phyloP scores from a whole-genome alignment of 768 basidiomycete species.

The Lactarius hatsudake region DNA sequence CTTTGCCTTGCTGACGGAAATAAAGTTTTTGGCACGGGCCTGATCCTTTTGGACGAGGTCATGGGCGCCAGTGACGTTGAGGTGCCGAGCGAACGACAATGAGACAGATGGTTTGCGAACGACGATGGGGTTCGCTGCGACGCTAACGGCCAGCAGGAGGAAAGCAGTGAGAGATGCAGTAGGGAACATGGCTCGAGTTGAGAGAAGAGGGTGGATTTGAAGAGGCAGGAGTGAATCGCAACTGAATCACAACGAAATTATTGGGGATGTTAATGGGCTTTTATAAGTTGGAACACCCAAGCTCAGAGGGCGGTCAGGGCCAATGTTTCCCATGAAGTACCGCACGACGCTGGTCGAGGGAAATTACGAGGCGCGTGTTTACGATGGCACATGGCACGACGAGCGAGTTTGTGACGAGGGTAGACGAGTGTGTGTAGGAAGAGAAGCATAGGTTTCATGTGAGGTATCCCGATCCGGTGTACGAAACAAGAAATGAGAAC shows the following conservation, averaged over 20 bases:
- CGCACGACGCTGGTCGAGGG: not conserved
- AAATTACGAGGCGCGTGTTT: not conserved
- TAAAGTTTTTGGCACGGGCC: slow-evolving; percentile 46
- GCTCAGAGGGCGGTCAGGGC: not conserved
- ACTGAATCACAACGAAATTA: slow-evolving; percentile 11
- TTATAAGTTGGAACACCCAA: too few relatives aligned
- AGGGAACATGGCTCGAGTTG: not conserved
- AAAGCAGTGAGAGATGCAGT: too few relatives aligned
- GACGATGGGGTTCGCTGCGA: not conserved
- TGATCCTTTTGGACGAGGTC: slow-evolving; percentile 53
- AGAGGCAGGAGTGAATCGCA: slow-evolving; percentile 10
- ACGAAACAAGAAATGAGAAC: not conserved
- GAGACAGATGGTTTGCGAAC: slow-evolving; percentile 10
- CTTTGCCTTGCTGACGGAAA: slow-evolving; percentile 39
- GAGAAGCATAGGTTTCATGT: not conserved
- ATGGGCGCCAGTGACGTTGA: slow-evolving; percentile 48
- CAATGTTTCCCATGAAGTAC: not conserved
- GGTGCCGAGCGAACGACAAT: slow-evolving; percentile 33
- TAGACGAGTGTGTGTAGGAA: not conserved
- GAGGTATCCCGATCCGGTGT: not conserved
- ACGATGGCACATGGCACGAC: not conserved
- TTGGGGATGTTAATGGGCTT: not conserved
- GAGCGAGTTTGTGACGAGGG: not conserved
- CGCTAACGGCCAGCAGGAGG: too few relatives aligned
- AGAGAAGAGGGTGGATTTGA: not conserved